These are phyloP conservation scores for Cucurbita maxima DNA, from an alignment of 306 rosid genomes.

Conservation along the genomic window DNA sequence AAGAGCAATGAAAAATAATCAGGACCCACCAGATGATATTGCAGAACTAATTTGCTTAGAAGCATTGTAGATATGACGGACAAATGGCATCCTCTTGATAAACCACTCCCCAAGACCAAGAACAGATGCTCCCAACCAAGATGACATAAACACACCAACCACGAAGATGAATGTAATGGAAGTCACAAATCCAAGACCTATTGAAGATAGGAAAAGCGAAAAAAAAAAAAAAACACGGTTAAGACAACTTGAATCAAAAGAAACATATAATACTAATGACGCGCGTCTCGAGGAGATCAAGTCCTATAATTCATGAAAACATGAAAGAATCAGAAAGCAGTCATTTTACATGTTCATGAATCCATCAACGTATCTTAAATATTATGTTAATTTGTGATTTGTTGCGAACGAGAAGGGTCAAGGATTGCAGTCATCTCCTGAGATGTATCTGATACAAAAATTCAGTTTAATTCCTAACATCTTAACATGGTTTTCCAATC, in stretches of 20 bases:
- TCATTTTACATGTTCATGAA: background rate
- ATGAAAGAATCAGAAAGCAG: background rate
- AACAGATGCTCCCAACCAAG: constrained; percentile 91
- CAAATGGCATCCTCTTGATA: constrained; percentile 81
- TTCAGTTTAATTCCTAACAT: background rate
- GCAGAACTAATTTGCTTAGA: constrained; percentile 91
- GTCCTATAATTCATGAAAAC: background rate
- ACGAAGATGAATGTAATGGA: constrained; percentile 79
- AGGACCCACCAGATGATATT: constrained; percentile 65
- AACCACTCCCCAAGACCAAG: constrained; percentile 88
- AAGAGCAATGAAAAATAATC: background rate
- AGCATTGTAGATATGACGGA: constrained; percentile 81
- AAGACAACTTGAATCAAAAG: background rate
- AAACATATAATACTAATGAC: background rate
- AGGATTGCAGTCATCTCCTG: background rate
- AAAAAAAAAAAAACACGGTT: background rate
- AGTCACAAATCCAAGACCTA: constrained; percentile 86
- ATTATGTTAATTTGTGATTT: background rate
- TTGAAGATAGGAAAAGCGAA: constrained; percentile 6
- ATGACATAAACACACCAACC: constrained; percentile 89
- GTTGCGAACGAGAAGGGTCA: background rate
- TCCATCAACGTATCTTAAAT: background rate
- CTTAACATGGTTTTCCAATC: background rate
- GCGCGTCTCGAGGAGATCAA: background rate
- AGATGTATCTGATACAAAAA: background rate